Percentiles rank a stretch among this genome's conserved stretches.
These are phyloP conservation scores for Sporothrix inflata DNA, from an alignment of 2,329 filamentous ascomycete species.

Conservation along the genomic window DNA sequence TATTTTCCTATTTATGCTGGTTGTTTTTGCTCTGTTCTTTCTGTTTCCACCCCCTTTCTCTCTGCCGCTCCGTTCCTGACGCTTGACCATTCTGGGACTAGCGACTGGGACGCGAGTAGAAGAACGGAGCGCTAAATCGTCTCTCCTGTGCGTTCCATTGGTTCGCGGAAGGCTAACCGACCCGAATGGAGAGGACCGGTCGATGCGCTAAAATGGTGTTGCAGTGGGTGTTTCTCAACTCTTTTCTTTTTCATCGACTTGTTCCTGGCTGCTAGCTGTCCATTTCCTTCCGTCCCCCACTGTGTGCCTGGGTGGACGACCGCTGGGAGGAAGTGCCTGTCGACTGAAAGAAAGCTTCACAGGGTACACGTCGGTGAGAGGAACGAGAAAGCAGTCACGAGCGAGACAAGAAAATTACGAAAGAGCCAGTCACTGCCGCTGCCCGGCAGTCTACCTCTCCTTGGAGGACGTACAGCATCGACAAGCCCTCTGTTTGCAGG, in stretches of 20 bases:
- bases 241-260: background rate
- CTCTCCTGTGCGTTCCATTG: slow-evolving; percentile 41
- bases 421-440: background rate
- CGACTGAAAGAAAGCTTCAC: background rate
- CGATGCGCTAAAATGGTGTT: slow-evolving; percentile 32
- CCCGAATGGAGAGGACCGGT: slow-evolving; percentile 33
- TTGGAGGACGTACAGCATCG: background rate
- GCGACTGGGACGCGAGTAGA: slow-evolving; percentile 14
- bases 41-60: slow-evolving; percentile 21
- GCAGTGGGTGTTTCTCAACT: slow-evolving; percentile 25
- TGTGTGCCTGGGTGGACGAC: background rate
- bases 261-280: background rate
- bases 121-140: slow-evolving; percentile 40
- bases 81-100: slow-evolving; percentile 26
- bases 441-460: background rate
- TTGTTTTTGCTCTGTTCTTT: background rate
- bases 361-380: slow-evolving; percentile 13
- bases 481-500: background rate
- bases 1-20: background rate
- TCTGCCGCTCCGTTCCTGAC: slow-evolving; percentile 27
- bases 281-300: background rate
- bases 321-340: background rate
- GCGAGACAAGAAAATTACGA: background rate
- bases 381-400: slow-evolving; percentile 15
- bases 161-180: slow-evolving; percentile 43